Conservation (phyloP, 192 early-diverging fungal genomes). For the Ambispora gerdemannii region DNA sequence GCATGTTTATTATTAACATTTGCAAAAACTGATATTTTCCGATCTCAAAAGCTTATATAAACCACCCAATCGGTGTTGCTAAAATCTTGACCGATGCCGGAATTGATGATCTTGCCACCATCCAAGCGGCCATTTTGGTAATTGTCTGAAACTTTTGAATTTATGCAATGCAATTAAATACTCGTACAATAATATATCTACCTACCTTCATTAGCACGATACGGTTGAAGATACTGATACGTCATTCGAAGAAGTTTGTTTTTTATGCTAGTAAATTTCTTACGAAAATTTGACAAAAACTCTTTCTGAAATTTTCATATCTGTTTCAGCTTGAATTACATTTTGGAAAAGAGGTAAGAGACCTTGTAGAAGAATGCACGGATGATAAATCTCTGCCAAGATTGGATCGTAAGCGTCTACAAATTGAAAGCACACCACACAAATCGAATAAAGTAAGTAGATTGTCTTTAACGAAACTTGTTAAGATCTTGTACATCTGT, state of each 20-base stretch:
- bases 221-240: slow-evolving; percentile 70
- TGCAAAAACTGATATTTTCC: neutral
- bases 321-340: slow-evolving; percentile 34
- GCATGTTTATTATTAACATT: too few relatives aligned
- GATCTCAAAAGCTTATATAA: slow-evolving; percentile 50
- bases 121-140: slow-evolving; percentile 55
- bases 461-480: too few relatives aligned
- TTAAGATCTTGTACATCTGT: too few relatives aligned
- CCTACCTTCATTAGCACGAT: slow-evolving; percentile 59
- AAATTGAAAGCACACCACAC: slow-evolving; percentile 51
- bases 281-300: neutral
- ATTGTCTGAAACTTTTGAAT: neutral
- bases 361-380: slow-evolving; percentile 56
- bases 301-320: slow-evolving; percentile 3
- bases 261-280: neutral
- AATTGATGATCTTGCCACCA: slow-evolving; percentile 42
- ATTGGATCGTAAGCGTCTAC: slow-evolving; percentile 52
- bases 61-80: slow-evolving; percentile 59
- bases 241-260: slow-evolving; percentile 50
- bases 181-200: too few relatives aligned
- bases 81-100: slow-evolving; percentile 49
- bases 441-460: slow-evolving; percentile 44
- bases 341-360: slow-evolving; percentile 50
- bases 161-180: neutral
- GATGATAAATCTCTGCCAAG: slow-evolving; percentile 56